Evolutionary conservation across 148 eudicot genomes (phyloP).

Genomic region (Silene uniflora): DNA sequence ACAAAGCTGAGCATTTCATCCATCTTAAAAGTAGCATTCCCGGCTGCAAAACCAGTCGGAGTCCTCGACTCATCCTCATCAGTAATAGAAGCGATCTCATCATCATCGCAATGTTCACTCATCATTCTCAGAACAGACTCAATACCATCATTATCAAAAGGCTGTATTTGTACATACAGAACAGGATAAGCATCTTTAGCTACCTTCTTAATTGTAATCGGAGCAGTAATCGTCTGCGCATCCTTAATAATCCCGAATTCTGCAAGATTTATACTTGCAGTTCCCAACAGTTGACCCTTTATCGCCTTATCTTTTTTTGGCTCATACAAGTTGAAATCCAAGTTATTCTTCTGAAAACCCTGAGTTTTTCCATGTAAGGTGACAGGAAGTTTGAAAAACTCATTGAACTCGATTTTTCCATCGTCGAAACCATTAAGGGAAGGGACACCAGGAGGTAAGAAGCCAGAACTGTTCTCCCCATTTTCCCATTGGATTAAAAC

Average conservation of each 20-base stretch:
- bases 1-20: constrained; percentile 44
- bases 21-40: constrained; percentile 32
- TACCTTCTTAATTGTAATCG: constrained; percentile 58
- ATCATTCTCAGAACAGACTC: constrained; percentile 44
- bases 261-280: constrained; percentile 58
- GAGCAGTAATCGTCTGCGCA: constrained; percentile 31
- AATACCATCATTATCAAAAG: constrained; percentile 64
- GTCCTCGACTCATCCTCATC: constrained; percentile 72
- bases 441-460: constrained; percentile 51
- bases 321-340: constrained; percentile 77
- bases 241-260: constrained; percentile 74
- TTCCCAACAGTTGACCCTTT: constrained; percentile 73
- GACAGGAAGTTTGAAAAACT: constrained; percentile 57
- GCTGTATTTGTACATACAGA: constrained; percentile 54
- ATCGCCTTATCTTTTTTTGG: constrained; percentile 60
- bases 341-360: constrained; percentile 61
- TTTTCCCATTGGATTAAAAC: constrained; percentile 89
- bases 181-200: constrained; percentile 49
- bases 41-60: constrained; percentile 38
- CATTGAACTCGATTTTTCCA: constrained; percentile 53
- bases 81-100: constrained; percentile 54
- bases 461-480: constrained; percentile 62
- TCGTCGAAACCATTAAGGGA: constrained; percentile 45
- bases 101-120: constrained; percentile 52
- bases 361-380: constrained; percentile 45